These are phyloP conservation scores for Colletotrichum lupini DNA, from an alignment of 2,329 filamentous ascomycete genomes.

Conservation along the genomic window DNA sequence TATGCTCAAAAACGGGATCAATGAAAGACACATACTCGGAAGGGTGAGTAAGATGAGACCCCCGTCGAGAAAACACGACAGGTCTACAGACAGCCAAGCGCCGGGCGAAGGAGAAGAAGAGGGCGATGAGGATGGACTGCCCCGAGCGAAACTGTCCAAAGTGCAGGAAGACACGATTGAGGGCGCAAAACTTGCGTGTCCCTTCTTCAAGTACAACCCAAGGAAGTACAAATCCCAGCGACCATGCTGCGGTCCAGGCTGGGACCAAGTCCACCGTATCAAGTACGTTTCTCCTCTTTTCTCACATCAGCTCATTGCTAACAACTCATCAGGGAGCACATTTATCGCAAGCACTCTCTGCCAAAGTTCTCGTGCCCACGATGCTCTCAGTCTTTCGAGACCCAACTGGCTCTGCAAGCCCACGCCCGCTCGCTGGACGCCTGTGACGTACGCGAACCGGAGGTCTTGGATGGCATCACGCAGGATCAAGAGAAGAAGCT, in stretches of 20 bases:
- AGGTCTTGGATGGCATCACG: slow-evolving; percentile 50
- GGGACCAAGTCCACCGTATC: slow-evolving; percentile 51
- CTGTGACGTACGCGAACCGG: slow-evolving; percentile 39
- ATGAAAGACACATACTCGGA: too few relatives aligned
- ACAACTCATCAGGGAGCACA: slow-evolving; percentile 44
- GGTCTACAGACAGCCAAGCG: not conserved
- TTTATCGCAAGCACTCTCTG: slow-evolving; percentile 51
- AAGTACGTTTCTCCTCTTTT: slow-evolving; percentile 42
- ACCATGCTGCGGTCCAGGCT: slow-evolving; percentile 50
- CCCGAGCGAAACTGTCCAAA: slow-evolving; percentile 15
- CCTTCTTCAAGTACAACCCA: slow-evolving; percentile 53
- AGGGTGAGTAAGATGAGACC: too few relatives aligned
- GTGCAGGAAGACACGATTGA: slow-evolving; percentile 13
- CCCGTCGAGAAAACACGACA: slow-evolving; percentile 1
- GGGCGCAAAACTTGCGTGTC: slow-evolving; percentile 46
- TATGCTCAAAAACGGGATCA: too few relatives aligned
- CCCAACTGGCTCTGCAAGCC: slow-evolving; percentile 43
- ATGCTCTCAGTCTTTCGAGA: slow-evolving; percentile 49
- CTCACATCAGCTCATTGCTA: not conserved
- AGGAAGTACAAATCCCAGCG: slow-evolving; percentile 47
- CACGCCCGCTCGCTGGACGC: slow-evolving; percentile 43
- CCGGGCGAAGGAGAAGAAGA: not conserved
- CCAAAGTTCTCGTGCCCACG: slow-evolving; percentile 45
- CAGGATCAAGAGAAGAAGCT: slow-evolving; percentile 47
- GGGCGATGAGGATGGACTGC: not conserved